These are phyloP conservation scores for Fraxinus pennsylvanica DNA, from an alignment of 257 asterid genomes.

Conservation along the genomic window DNA sequence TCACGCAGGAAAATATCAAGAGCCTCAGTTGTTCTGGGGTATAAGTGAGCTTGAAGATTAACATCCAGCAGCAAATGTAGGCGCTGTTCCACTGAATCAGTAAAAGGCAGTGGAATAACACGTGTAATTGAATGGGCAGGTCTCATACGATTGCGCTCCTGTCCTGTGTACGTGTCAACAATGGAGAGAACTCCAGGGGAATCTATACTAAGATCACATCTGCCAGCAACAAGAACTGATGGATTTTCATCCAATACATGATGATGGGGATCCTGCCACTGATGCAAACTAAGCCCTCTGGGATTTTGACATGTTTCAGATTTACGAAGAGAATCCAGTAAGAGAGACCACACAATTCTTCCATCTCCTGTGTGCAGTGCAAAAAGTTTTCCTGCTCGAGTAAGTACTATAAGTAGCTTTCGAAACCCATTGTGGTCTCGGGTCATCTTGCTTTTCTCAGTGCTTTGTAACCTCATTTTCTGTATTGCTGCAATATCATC, in stretches of 20 bases:
- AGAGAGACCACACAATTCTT: constrained; percentile 68
- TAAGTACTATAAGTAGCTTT: constrained; percentile 80
- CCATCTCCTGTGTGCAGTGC: constrained; percentile 99
- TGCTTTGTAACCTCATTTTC: constrained; percentile 74
- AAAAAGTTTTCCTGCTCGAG: constrained; percentile 79
- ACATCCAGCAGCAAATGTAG: constrained; percentile 78
- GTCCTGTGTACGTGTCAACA: constrained; percentile 81
- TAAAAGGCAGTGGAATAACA: constrained; percentile 76
- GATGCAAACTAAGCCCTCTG: constrained; percentile 66
- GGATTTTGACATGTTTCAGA: constrained; percentile 75
- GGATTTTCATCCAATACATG: constrained; percentile 96
- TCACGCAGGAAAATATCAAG: constrained; percentile 65
- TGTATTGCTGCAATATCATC: constrained; percentile 89
- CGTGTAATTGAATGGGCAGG: constrained; percentile 71
- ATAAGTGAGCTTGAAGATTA: constrained; percentile 61
- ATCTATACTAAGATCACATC: constrained; percentile 65
- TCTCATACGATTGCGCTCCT: constrained; percentile 60
- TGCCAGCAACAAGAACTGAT: constrained; percentile 85
- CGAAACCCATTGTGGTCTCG: constrained; percentile 85
- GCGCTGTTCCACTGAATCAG: constrained; percentile 86
- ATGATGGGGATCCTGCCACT: constrained; percentile 99
- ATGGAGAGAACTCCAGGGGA: constrained; percentile 78
- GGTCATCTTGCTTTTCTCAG: constrained; percentile 90
- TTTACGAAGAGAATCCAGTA: constrained; percentile 56
- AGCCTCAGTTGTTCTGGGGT: constrained; percentile 89